Percentiles rank a stretch among this genome's conserved stretches.
Evolutionary conservation across 2,329 filamentous ascomycete species (phyloP).

Genomic region (Xylariaceae sp.): DNA sequence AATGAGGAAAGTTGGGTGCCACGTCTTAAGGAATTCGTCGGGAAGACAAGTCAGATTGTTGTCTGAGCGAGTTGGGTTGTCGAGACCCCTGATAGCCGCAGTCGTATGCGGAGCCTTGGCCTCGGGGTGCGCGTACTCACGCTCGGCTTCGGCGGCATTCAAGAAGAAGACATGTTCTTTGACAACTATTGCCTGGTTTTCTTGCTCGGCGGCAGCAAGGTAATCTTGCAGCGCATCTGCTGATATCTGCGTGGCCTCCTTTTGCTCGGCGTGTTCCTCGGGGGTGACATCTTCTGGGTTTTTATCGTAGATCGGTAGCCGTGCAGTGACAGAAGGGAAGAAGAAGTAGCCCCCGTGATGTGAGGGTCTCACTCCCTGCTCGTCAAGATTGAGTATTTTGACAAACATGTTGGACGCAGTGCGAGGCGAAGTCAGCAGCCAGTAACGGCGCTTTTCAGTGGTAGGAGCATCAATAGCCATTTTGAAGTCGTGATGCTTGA

Average conservation of each 20-base stretch:
- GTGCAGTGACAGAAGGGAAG: constrained; percentile 3
- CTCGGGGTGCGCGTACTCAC: constrained; percentile 2
- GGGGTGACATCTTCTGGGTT: constrained; percentile 3
- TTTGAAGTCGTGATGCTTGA: neutral
- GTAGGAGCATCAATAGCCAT: constrained; percentile 10
- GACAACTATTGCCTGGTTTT: constrained; percentile 10
- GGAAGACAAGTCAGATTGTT: neutral
- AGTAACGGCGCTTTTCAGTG: constrained; percentile 10
- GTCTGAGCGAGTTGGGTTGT: neutral
- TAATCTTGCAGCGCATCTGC: constrained; percentile 12
- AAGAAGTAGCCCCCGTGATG: constrained; percentile 18
- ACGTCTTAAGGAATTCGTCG: neutral
- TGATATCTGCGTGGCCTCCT: neutral
- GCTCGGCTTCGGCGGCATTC: constrained; percentile 3
- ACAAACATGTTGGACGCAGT: constrained; percentile 19
- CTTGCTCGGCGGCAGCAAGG: constrained; percentile 9
- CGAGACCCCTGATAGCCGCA: neutral
- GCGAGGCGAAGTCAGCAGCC: constrained; percentile 18
- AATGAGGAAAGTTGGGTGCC: constrained; percentile 1
- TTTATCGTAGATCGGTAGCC: constrained; percentile 3
- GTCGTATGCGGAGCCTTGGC: neutral
- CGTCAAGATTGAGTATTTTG: constrained; percentile 14
- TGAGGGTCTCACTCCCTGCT: constrained; percentile 10
- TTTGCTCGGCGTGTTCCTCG: neutral
- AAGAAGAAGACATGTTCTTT: constrained; percentile 16